Evolutionary conservation across 345 rosid species (phyloP).

Genomic region (Camelina hispida): DNA sequence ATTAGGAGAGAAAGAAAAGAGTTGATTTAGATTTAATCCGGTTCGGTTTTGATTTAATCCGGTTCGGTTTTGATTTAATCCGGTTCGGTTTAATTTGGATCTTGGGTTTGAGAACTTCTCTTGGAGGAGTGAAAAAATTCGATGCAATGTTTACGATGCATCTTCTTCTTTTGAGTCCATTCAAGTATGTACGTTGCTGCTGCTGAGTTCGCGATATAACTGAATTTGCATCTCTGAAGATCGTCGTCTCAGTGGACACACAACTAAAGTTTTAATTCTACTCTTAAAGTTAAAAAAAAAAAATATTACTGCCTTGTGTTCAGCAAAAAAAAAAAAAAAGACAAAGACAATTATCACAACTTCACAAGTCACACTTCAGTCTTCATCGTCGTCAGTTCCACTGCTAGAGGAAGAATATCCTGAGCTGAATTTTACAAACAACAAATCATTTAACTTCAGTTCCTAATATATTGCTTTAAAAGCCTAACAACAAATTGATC

Average conservation of each 20-base stretch:
- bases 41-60: too few relatives aligned
- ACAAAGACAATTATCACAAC: neutral
- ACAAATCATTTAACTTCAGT: neutral
- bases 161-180: slow-evolving; percentile 9
- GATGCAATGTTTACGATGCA: neutral
- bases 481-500: neutral
- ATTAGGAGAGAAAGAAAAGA: too few relatives aligned
- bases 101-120: slow-evolving; percentile 27
- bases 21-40: too few relatives aligned
- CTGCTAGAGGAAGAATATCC: neutral
- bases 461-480: neutral
- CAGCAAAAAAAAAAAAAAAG: neutral
- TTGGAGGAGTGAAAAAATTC: slow-evolving; percentile 47
- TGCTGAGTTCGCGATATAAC: neutral
- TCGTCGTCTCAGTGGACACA: too few relatives aligned
- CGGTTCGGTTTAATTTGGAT: too few relatives aligned
- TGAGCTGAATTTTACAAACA: slow-evolving; percentile 4
- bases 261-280: too few relatives aligned
- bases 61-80: too few relatives aligned
- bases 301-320: neutral
- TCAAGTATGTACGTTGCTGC: slow-evolving; percentile 8
- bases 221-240: neutral
- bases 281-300: neutral
- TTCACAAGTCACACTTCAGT: neutral
- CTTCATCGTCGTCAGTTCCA: neutral